Percentiles rank a stretch among this genome's conserved stretches.
Evolutionary conservation across 768 basidiomycete species (phyloP).

Genomic region (Xanthoconium stramineum): DNA sequence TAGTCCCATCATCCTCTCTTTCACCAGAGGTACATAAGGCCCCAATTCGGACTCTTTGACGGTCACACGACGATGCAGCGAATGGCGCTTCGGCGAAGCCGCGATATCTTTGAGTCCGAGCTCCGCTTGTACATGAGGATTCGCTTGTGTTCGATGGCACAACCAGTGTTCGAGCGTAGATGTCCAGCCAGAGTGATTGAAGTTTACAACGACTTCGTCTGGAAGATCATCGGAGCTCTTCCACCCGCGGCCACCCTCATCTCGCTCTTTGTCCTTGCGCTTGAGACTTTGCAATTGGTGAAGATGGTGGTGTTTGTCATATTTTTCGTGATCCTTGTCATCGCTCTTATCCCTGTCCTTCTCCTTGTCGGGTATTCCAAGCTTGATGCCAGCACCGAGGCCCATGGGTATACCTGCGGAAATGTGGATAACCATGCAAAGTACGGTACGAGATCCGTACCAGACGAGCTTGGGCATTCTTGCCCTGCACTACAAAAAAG

Average conservation of each 20-base stretch:
- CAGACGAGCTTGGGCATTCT: conserved; percentile 80
- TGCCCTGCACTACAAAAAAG: conserved; percentile 57
- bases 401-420: conserved; percentile 70
- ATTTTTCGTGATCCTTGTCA: conserved; percentile 31
- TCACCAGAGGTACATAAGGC: conserved; percentile 80
- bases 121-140: conserved; percentile 15
- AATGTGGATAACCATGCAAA: background rate
- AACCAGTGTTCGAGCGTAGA: conserved; percentile 74
- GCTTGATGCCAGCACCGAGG: conserved; percentile 71
- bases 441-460: conserved; percentile 30
- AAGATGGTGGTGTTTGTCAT: conserved; percentile 2
- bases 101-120: conserved; percentile 31
- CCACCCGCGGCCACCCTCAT: conserved; percentile 31
- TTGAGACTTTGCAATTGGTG: conserved; percentile 27
- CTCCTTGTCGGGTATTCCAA: conserved; percentile 51
- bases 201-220: conserved; percentile 31
- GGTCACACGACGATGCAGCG: conserved; percentile 39
- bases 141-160: conserved; percentile 38
- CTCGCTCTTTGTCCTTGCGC: conserved; percentile 39
- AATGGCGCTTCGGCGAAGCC: conserved; percentile 42
- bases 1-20: conserved; percentile 90
- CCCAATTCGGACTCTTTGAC: conserved; percentile 51
- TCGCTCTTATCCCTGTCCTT: conserved; percentile 34
- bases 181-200: conserved; percentile 60
- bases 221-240: conserved; percentile 36